Evolutionary conservation across 192 early-diverging fungal genomes (phyloP).

Genomic region (Coemansia sp.): DNA sequence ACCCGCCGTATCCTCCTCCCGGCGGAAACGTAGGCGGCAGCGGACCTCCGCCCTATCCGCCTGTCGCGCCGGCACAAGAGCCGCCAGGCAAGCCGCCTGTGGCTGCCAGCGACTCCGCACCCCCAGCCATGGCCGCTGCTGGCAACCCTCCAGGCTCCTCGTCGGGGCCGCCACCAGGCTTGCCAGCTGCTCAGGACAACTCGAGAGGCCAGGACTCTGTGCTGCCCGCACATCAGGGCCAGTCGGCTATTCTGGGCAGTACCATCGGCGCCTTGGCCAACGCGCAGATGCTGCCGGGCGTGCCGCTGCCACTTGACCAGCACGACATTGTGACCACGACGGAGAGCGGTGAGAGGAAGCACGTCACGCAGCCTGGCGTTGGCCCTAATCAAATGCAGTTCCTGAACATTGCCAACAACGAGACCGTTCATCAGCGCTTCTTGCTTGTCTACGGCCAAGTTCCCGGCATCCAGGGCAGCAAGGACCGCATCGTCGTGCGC

Average conservation of each 20-base stretch:
- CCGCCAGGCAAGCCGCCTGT: constrained; percentile 1
- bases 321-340: constrained; percentile 22
- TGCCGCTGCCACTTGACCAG: constrained; percentile 46
- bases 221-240: background rate
- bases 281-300: constrained; percentile 22
- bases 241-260: background rate
- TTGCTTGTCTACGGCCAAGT: constrained; percentile 53
- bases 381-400: constrained; percentile 28
- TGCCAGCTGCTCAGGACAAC: background rate
- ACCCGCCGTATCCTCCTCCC: constrained; percentile 26
- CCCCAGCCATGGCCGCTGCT: background rate
- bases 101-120: background rate
- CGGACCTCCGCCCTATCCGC: constrained; percentile 18
- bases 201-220: background rate
- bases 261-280: background rate
- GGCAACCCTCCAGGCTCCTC: background rate
- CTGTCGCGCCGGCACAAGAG: background rate
- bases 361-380: background rate
- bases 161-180: background rate
- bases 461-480: constrained; percentile 20
- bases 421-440: constrained; percentile 56
- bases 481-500: constrained; percentile 38
- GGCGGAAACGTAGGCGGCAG: background rate
- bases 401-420: constrained; percentile 41
- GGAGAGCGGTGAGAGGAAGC: constrained; percentile 16